Evolutionary conservation across 805 yeast genomes (phyloP).

Genomic region (Saccharomycopsis schoenii): DNA sequence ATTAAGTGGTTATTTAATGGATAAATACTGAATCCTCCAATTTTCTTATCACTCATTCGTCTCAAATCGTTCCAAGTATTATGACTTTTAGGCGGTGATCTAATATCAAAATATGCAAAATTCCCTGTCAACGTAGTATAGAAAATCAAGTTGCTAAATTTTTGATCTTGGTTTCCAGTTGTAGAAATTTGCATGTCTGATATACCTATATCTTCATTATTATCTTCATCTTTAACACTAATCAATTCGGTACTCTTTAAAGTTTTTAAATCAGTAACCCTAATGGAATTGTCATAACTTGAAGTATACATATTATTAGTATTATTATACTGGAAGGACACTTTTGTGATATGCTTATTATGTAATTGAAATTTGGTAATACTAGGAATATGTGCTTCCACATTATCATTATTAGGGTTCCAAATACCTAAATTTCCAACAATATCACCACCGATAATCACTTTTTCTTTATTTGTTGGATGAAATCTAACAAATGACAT

Average conservation of each 20-base stretch:
- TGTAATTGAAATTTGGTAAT: conserved; percentile 65
- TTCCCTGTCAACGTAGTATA: conserved; percentile 75
- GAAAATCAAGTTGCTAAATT: conserved; percentile 47
- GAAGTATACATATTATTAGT: conserved; percentile 53
- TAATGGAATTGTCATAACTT: conserved; percentile 82
- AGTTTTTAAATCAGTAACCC: conserved; percentile 58
- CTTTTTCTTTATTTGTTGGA: conserved; percentile 51
- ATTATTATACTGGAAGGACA: conserved; percentile 41
- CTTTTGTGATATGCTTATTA: conserved; percentile 59
- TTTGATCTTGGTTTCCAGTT: conserved; percentile 23
- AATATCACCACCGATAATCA: conserved; percentile 82
- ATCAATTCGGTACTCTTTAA: conserved; percentile 52
- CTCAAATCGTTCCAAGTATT: conserved; percentile 27
- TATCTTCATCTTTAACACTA: conserved; percentile 45
- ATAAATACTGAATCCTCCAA: conserved; percentile 79
- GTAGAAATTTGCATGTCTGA: conserved; percentile 46
- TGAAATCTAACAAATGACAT: conserved; percentile 70
- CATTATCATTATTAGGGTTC: conserved; percentile 44
- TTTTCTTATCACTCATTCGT: conserved; percentile 78
- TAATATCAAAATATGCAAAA: conserved; percentile 61
- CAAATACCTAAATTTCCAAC: conserved; percentile 82
- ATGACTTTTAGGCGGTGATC: conserved; percentile 33
- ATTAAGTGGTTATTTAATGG: conserved; percentile 57
- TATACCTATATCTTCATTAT: conserved; percentile 46
- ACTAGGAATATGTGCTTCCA: conserved; percentile 36